phyloP scores from a whole-genome alignment of 176 grass and related monocot genomes.

The barley (Hordeum vulgare) region DNA sequence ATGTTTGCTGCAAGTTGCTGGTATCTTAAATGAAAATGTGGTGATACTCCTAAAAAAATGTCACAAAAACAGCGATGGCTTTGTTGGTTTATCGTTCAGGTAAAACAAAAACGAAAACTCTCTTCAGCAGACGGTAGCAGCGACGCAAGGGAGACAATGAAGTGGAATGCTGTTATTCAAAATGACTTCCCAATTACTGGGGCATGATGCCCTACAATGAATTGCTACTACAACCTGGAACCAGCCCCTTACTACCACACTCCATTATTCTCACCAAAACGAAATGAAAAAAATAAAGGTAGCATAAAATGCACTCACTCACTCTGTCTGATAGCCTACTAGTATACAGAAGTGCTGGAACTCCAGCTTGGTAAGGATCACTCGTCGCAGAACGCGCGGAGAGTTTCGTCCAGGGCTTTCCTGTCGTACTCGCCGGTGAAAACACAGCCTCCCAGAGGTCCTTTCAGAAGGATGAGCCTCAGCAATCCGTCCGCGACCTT shows the following conservation, averaged over 20 bases:
- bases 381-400: constrained; percentile 61
- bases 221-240: neutral
- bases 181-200: neutral
- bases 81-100: neutral
- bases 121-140: neutral
- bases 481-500: constrained; percentile 98
- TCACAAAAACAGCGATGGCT: neutral
- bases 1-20: too few species aligned
- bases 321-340: constrained; percentile 16
- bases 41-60: too few species aligned
- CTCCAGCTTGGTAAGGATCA: constrained; percentile 26
- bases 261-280: constrained; percentile 23
- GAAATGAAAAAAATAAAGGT: neutral
- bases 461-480: constrained; percentile 87
- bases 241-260: neutral
- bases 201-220: neutral
- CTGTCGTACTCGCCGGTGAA: constrained; percentile 87
- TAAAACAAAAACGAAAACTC: neutral
- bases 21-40: too few species aligned
- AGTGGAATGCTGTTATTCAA: neutral
- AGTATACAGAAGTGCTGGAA: constrained; percentile 22
- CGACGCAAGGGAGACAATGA: neutral
- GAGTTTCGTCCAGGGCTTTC: constrained; percentile 82
- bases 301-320: neutral
- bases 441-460: constrained; percentile 76